Evolutionary conservation across 2,329 filamentous ascomycete genomes (phyloP), one percentile per base, ranked within the genome.

Genomic region (Ophiognomonia clavigignenti-juglandacearum): DNA sequence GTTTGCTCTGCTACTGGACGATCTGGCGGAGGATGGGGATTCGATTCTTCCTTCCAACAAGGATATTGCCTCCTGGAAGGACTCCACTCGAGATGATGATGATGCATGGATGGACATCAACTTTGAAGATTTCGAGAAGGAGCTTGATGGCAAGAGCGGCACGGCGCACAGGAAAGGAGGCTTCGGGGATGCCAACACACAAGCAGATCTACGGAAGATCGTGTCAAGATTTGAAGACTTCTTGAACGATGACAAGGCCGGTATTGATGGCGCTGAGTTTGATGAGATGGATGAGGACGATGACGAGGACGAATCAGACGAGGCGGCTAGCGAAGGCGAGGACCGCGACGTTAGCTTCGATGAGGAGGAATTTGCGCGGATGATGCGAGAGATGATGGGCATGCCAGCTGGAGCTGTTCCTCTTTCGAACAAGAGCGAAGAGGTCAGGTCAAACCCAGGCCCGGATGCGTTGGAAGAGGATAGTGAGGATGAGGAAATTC

Each of bases 331-430:
- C 50, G 80, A 83, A 19, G 79, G 78, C 18, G 86, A 89, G 58
- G 85, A 90, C 53, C 84, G 84, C 55, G 85, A 86, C 38, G 80
- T 87, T 6, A 85, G 82, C 47, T 92, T 95, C 55, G 82, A 95
- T 54, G 91, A 97, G 63, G 80, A 83, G 29, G 85, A 92, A 45
- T 96, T 96, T 56, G 77, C 85, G 8, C 79, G 73, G 44, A 89
- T 96, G 77, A 96, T 98, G 88, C 81, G 83, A 51, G 87, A 95
- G 60, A 91, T 95, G 83, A 91, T 93, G 84, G 88, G 87, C 0
- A 72, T 82, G 37, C 72, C 74, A 22, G 40, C 23, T 16, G 27
- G 39, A 20, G 23, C 11, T 36, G 39, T 1, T 9, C 19, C 26
- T 38, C 47, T 19, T 38, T 31, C 20, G 38, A 19, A 27, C 7